These are phyloP conservation scores for Fagopyrum homotropicum DNA, from an alignment of 148 eudicot genomes.

Conservation along the genomic window DNA sequence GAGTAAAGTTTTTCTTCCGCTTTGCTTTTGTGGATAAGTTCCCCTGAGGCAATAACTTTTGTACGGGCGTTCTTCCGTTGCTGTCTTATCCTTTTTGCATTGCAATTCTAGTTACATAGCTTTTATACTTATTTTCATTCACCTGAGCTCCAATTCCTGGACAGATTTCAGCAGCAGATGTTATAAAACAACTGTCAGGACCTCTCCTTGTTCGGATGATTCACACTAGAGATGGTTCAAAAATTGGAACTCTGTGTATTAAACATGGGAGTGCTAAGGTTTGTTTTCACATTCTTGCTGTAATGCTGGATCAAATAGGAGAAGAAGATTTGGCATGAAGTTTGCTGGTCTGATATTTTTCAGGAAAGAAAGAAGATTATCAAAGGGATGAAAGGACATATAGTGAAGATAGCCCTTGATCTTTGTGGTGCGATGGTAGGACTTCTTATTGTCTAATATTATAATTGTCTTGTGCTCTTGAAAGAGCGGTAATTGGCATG, in stretches of 20 bases:
- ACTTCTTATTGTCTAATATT: constrained; percentile 13
- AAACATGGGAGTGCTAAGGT: constrained; percentile 97
- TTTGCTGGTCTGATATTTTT: constrained; percentile 1
- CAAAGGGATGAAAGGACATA: constrained; percentile 73
- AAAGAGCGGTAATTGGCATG: neutral
- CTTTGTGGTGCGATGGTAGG: constrained; percentile 68
- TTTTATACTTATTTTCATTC: neutral
- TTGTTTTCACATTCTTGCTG: constrained; percentile 10
- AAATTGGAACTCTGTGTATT: constrained; percentile 69
- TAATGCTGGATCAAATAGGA: neutral
- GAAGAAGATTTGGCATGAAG: neutral
- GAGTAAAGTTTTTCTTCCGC: neutral
- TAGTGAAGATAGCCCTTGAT: constrained; percentile 66
- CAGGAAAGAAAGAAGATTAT: constrained; percentile 86
- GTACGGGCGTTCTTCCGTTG: neutral
- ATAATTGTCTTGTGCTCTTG: neutral
- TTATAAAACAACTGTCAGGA: constrained; percentile 66
- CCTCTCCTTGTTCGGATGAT: constrained; percentile 76
- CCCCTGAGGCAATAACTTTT: neutral
- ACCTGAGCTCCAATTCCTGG: constrained; percentile 25
- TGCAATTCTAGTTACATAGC: neutral
- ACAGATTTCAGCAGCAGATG: constrained; percentile 74
- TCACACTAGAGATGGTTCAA: constrained; percentile 80
- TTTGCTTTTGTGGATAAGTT: neutral
- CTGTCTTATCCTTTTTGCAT: neutral